These are phyloP conservation scores for Ogataea degrootiae DNA, from an alignment of 805 yeast genomes.

Conservation along the genomic window DNA sequence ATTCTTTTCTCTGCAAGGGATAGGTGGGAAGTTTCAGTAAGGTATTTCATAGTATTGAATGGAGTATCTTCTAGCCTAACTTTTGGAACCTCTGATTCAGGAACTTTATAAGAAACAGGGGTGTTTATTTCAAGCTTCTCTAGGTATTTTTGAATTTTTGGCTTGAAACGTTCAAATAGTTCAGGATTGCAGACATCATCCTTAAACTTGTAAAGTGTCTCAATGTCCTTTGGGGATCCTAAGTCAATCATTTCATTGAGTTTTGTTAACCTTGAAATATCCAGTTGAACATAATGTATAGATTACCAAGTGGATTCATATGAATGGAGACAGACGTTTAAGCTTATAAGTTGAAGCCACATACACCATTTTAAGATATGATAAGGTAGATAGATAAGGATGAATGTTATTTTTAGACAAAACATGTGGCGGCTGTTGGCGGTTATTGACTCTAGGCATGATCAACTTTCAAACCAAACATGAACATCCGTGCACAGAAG, in stretches of 20 bases:
- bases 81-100: slow-evolving; percentile 29
- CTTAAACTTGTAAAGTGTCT: slow-evolving; percentile 25
- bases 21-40: slow-evolving; percentile 30
- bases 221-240: slow-evolving; percentile 26
- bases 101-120: slow-evolving; percentile 26
- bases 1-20: slow-evolving; percentile 36
- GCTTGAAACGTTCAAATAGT: slow-evolving; percentile 40
- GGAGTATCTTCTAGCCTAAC: slow-evolving; percentile 27
- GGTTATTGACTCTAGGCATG: too few relatives aligned
- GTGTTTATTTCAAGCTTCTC: slow-evolving; percentile 24
- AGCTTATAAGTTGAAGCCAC: too few relatives aligned
- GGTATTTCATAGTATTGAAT: slow-evolving; percentile 34
- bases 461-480: too few relatives aligned
- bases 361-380: too few relatives aligned
- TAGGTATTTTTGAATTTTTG: slow-evolving; percentile 40
- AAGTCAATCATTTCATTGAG: slow-evolving; percentile 12
- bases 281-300: too few relatives aligned
- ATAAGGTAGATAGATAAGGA: too few relatives aligned
- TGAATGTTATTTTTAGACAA: too few relatives aligned
- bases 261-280: too few relatives aligned
- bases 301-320: too few relatives aligned
- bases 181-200: slow-evolving; percentile 33
- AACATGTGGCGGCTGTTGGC: too few relatives aligned
- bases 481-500: too few relatives aligned
- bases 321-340: too few relatives aligned